Percentiles rank a stretch among this genome's conserved stretches.
Evolutionary conservation across 1,284 basidiomycete species (phyloP).

Genomic region (Vanrija pseudolonga): DNA sequence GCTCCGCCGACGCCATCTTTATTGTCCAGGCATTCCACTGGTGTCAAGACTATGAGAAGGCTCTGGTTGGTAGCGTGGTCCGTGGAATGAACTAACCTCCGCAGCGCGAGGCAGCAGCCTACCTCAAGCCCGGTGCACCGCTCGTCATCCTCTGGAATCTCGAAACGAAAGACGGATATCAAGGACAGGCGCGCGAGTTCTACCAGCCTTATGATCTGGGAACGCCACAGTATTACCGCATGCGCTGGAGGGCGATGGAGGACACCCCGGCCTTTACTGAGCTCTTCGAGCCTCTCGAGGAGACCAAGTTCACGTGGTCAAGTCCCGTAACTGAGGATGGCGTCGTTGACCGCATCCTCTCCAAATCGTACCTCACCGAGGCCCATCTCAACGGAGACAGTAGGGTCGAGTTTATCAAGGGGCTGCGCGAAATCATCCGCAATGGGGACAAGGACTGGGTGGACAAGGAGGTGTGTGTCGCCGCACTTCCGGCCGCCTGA

Average conservation of each 20-base stretch:
- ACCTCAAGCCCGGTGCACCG: conserved; percentile 43
- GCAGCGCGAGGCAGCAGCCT: conserved; percentile 40
- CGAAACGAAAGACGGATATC: conserved; percentile 28
- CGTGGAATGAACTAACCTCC: conserved; percentile 3
- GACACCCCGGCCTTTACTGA: conserved; percentile 32
- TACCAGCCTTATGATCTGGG: conserved; percentile 37
- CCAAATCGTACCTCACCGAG: conserved; percentile 45
- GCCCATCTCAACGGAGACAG: conserved; percentile 29
- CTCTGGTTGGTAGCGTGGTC: conserved; percentile 34
- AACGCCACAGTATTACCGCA: conserved; percentile 45
- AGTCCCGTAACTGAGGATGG: conserved; percentile 30
- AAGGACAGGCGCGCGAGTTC: conserved; percentile 20
- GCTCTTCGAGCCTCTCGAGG: conserved; percentile 28
- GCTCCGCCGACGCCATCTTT: conserved; percentile 42
- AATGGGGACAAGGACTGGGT: conserved; percentile 36
- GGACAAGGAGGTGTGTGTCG: conserved; percentile 36
- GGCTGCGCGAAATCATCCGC: conserved; percentile 25
- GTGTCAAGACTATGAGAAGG: conserved; percentile 45
- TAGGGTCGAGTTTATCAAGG: conserved; percentile 22
- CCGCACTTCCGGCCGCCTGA: no score
- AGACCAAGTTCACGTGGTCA: conserved; percentile 23
- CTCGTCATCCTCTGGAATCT: conserved; percentile 49
- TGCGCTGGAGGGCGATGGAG: conserved; percentile 32
- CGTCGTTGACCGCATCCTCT: conserved; percentile 36
- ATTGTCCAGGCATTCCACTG: conserved; percentile 49